Evolutionary conservation across 2,329 filamentous ascomycete species (phyloP), one percentile per base, ranked within the genome.

Genomic region (Neopestalotiopsis rosae): DNA sequence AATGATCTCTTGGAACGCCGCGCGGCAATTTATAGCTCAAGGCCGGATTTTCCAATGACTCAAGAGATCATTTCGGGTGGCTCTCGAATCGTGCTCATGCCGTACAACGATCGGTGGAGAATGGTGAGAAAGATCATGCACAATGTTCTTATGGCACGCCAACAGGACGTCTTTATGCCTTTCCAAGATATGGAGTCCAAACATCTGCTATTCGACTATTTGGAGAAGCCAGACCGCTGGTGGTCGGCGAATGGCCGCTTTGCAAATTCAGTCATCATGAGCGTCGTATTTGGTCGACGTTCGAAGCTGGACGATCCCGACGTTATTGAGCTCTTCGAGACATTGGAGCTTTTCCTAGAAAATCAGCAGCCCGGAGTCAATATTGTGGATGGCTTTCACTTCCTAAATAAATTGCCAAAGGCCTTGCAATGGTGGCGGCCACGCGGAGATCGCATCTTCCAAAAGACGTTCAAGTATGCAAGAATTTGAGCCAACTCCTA

Each of bases 181-280:
- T 61, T 61, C n/a, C 58, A 61, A 32, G 58, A 61, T 5, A 2
- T 61, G 24, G 58, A 61, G n/a, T 30, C 58, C 1, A 61, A 61
- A 28, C 6, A 28, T 17, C n/a, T 61, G 14, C 28, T 61, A 1
- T 61, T 10, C 17, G n/a, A 61, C n/a, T 61, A 61, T 12, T 28
- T 61, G 17, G n/a, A 61, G 30, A 2, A 17, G 10, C 58, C 58
- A 6, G 58, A 32, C 2, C 24, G 28, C 2, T 61, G 58, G 58
- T 61, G 14, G 17, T 10, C n/a, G 6, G n/a, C 17, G 1, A 24
- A 61, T 13, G 58, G 58, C 24, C 17, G 14, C 13, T 61, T 24
- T 34, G 14, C 58, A 2, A 28, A 28, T 10, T 61, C 58, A 5
- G 58, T 61, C 58, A 61, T 61, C 58, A 61, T 61, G 58, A 61